Conservation (phyloP, 2,329 filamentous ascomycete genomes). For the Nectriaceae sp. region DNA sequence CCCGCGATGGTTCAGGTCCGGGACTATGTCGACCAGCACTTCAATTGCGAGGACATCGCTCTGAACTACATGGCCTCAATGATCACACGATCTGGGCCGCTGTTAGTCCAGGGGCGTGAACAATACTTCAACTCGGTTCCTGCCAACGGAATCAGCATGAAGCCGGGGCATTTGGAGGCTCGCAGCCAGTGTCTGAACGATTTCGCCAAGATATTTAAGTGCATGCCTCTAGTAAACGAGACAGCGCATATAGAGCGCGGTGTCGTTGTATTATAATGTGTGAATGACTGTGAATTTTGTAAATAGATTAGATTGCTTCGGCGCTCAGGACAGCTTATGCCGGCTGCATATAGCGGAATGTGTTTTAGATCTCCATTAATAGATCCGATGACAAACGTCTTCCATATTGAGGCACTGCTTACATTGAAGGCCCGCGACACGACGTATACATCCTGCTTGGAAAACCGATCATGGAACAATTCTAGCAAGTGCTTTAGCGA, state of each 20-base stretch:
- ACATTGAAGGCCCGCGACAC: no score
- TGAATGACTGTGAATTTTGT: no score
- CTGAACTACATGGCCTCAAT: constrained; percentile 39
- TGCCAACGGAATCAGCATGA: constrained; percentile 34
- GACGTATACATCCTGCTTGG: no score
- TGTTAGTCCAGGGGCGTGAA: constrained; percentile 36
- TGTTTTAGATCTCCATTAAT: no score
- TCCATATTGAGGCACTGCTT: no score
- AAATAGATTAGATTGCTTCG: no score
- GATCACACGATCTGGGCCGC: constrained; percentile 36
- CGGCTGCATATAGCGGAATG: no score
- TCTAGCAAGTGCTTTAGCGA: no score
- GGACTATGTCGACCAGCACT: constrained; percentile 38
- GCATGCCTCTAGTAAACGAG: constrained; percentile 37
- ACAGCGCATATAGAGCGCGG: constrained; percentile 36
- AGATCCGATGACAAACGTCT: no score
- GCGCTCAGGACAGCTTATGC: no score
- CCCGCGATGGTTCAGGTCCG: constrained; percentile 33
- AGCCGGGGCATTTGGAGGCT: constrained; percentile 34
- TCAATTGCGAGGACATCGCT: constrained; percentile 45
- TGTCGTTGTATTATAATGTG: constrained; percentile 30
- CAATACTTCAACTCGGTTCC: constrained; percentile 36
- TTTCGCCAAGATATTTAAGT: constrained; percentile 35
- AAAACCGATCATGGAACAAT: no score
- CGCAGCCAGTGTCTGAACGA: constrained; percentile 38